Base-by-base conservation (phyloP, 2,329 filamentous ascomycete species). In the Drechslera avenae region DNA sequence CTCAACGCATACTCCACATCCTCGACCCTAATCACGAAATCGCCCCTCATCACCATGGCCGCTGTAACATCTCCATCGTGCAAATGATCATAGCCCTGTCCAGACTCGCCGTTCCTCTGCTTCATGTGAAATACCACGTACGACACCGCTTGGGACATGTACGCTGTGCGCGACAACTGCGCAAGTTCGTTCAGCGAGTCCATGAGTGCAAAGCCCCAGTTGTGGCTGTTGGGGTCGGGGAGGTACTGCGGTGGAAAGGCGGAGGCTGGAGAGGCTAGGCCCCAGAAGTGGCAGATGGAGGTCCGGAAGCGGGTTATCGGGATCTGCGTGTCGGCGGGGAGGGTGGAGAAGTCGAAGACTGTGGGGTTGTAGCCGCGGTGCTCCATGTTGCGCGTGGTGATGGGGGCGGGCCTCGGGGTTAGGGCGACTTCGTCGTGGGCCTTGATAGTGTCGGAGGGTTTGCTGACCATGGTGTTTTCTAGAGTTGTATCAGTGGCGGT, bases 211-310 rank as follows among this genome's bases (percentile, higher is more conserved):
- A 34, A 4, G 4, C 39, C 32, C 43, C 33, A 47, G 12, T 47
- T 47, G 3, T 39, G 43, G 13, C 26, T 17, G 26, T 47, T 26
- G 5, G 39, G 43, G 9, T 52, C 42, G 5, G 42, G 36, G 10
- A 39, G 21, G 37, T 47, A 47, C 4, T 41, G 32, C 12, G 5
- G 3, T 14, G 42, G 33, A 26, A 40, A 47, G 3, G 18, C 31
- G 16, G 43, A 21, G 5, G 43, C 42, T 5, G 31, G 35, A 3
- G 32, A 41, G n/a, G 21, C 13, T 8, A 43, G 18, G 18, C 16
- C 8, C 49, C 49, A 52, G 34, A 21, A 17, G 12, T 10, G 19
- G 8, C 13, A 18, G 5, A 47, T 35, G 5, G 30, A 21, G 26
- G 10, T n/a, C 14, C 30, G n/a, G 14, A 40, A 21, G 14, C 35